Evolutionary conservation across 106 monocot species (phyloP).

Genomic region (Dendrobium catenatum): DNA sequence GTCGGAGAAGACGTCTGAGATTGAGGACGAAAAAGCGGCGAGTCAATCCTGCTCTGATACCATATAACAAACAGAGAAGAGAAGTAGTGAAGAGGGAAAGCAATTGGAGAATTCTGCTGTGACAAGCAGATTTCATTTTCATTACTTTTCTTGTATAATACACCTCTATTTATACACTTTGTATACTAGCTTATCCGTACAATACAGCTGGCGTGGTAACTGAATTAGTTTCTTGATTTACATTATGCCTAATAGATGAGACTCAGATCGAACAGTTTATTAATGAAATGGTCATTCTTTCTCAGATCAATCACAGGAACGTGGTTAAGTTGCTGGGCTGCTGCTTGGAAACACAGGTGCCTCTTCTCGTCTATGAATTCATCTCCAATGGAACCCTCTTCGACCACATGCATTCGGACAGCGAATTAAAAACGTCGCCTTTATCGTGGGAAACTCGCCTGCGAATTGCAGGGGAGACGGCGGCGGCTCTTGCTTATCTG

Average conservation of each 20-base stretch:
- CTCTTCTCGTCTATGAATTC: slow-evolving; percentile 50
- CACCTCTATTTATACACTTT: too few relatives aligned
- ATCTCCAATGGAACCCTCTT: slow-evolving; percentile 43
- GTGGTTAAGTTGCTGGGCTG: slow-evolving; percentile 45
- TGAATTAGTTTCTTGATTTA: too few relatives aligned
- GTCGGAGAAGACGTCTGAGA: too few relatives aligned
- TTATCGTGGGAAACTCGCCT: slow-evolving; percentile 33
- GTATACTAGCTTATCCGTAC: too few relatives aligned
- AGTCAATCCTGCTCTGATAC: too few relatives aligned
- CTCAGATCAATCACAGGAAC: slow-evolving; percentile 29
- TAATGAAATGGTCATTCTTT: slow-evolving; percentile 46
- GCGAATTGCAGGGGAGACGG: slow-evolving; percentile 29
- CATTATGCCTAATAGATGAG: not conserved
- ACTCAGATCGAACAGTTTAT: slow-evolving; percentile 41
- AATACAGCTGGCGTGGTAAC: too few relatives aligned
- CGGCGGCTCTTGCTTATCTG: slow-evolving; percentile 33
- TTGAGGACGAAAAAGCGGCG: too few relatives aligned
- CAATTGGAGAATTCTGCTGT: too few relatives aligned
- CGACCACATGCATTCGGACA: slow-evolving; percentile 18
- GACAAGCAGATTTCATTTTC: too few relatives aligned
- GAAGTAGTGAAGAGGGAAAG: too few relatives aligned
- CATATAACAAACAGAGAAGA: too few relatives aligned
- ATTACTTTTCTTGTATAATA: too few relatives aligned
- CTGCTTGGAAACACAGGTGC: slow-evolving; percentile 40
- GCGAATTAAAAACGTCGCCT: not conserved